Percentiles rank a stretch among this genome's conserved stretches.
These are phyloP conservation scores for Chaetothyriales sp. DNA, from an alignment of 2,329 filamentous ascomycete species.

Conservation along the genomic window DNA sequence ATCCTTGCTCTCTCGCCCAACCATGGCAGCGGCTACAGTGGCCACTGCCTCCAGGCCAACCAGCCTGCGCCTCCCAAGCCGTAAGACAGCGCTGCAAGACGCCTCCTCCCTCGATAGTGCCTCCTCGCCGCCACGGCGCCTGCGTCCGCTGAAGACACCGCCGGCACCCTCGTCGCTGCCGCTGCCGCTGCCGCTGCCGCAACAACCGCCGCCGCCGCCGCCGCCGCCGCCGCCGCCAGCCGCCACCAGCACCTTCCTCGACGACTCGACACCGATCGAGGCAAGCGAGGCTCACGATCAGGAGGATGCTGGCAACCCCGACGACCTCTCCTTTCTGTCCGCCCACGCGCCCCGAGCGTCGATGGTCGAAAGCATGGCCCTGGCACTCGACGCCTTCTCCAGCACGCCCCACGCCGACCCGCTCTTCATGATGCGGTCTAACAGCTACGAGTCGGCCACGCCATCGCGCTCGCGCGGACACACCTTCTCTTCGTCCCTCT, in stretches of 20 bases:
- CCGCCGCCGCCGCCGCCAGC: too few relatives aligned
- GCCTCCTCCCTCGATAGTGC: too few relatives aligned
- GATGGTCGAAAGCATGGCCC: slow-evolving; percentile 87
- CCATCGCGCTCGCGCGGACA: slow-evolving; percentile 40
- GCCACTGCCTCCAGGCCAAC: not conserved
- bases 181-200: not conserved
- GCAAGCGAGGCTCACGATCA: slow-evolving; percentile 1
- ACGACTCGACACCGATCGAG: not conserved
- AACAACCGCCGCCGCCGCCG: too few relatives aligned
- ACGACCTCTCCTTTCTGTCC: slow-evolving; percentile 71
- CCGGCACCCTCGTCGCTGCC: not conserved
- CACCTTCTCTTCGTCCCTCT: slow-evolving; percentile 47
- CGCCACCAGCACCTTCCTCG: not conserved
- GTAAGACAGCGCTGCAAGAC: too few relatives aligned
- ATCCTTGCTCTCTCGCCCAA: not conserved
- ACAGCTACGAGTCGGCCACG: slow-evolving; percentile 15
- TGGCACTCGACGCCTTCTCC: slow-evolving; percentile 77
- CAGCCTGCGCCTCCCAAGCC: not conserved
- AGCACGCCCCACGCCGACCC: slow-evolving; percentile 23
- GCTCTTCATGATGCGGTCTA: slow-evolving; percentile 8
- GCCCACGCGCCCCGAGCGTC: slow-evolving; percentile 72
- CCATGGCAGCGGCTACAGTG: not conserved
- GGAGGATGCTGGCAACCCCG: slow-evolving; percentile 46
- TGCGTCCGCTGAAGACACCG: not conserved
- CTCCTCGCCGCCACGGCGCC: not conserved